Evolutionary conservation across 31 red algal species (phyloP).

Genomic region (Asparagopsis taxiformis): DNA sequence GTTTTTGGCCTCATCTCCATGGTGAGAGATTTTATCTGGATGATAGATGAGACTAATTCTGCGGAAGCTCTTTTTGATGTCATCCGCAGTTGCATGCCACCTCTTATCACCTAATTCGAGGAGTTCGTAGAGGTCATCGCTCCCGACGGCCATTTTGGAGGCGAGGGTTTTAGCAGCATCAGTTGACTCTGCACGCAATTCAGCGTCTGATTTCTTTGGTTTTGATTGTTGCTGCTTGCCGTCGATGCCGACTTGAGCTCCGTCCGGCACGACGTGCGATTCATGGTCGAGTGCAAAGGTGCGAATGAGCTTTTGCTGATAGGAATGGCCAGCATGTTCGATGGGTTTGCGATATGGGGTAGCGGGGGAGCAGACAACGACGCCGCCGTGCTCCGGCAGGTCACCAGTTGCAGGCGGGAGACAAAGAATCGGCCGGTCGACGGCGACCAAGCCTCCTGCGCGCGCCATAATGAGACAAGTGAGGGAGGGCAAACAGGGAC

Average conservation of each 20-base stretch:
- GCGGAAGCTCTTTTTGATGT: constrained; percentile 84
- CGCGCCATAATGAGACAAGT: constrained; percentile 10
- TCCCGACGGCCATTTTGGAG: constrained; percentile 57
- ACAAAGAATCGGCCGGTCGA: constrained; percentile 22
- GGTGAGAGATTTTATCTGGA: constrained; percentile 79
- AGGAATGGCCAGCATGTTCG: constrained; percentile 72
- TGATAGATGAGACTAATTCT: constrained; percentile 74
- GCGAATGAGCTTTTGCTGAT: constrained; percentile 48
- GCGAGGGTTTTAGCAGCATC: constrained; percentile 48
- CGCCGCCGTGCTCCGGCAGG: constrained; percentile 48
- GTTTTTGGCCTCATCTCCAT: constrained; percentile 44
- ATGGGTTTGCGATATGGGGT: constrained; percentile 46
- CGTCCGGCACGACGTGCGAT: no score
- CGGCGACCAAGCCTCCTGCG: background rate
- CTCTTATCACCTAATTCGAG: constrained; percentile 77
- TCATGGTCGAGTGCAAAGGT: constrained; percentile 21
- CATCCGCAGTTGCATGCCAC: constrained; percentile 83
- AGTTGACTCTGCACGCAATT: background rate
- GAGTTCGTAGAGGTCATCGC: constrained; percentile 84
- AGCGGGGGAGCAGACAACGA: constrained; percentile 42
- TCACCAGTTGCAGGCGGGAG: constrained; percentile 53
- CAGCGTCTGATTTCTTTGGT: background rate
- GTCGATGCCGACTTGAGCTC: background rate
- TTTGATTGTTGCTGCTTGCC: background rate
- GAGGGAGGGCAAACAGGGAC: background rate